Conservation (phyloP, 2,329 filamentous ascomycete species). For the Penicillium sp. region DNA sequence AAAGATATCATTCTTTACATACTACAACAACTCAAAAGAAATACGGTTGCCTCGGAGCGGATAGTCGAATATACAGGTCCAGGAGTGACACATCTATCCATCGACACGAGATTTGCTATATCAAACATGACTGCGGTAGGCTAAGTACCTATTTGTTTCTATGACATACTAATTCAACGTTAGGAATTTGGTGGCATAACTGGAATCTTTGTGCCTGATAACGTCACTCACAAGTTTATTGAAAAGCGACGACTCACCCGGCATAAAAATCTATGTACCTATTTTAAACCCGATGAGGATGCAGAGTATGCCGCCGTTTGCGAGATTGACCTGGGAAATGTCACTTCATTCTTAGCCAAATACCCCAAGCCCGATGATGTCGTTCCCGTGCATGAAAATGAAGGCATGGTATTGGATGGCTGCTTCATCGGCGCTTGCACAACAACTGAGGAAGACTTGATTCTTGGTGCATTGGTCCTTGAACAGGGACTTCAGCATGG, state of each 20-base stretch:
- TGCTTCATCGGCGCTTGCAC: conserved; percentile 46
- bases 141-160: conserved; percentile 22
- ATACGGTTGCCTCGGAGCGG: conserved; percentile 43
- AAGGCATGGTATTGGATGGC: conserved; percentile 35
- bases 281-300: conserved; percentile 39
- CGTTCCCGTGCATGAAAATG: conserved; percentile 35
- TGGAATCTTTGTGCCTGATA: conserved; percentile 1
- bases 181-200: conserved; percentile 3
- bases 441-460: conserved; percentile 43
- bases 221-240: conserved; percentile 23
- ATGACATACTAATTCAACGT: no score
- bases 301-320: conserved; percentile 35
- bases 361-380: conserved; percentile 44
- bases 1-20: conserved; percentile 47
- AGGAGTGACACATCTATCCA: conserved; percentile 35
- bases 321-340: conserved; percentile 36
- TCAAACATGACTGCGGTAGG: conserved; percentile 42
- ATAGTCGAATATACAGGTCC: conserved; percentile 44
- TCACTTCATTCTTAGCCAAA: conserved; percentile 36
- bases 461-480: conserved; percentile 41
- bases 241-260: conserved; percentile 5
- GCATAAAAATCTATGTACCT: conserved; percentile 11
- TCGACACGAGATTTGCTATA: conserved; percentile 45
- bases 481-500: conserved; percentile 35
- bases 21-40: conserved; percentile 41